These are phyloP conservation scores for Glycine latifolia DNA, from an alignment of 306 rosid genomes.

Conservation along the genomic window DNA sequence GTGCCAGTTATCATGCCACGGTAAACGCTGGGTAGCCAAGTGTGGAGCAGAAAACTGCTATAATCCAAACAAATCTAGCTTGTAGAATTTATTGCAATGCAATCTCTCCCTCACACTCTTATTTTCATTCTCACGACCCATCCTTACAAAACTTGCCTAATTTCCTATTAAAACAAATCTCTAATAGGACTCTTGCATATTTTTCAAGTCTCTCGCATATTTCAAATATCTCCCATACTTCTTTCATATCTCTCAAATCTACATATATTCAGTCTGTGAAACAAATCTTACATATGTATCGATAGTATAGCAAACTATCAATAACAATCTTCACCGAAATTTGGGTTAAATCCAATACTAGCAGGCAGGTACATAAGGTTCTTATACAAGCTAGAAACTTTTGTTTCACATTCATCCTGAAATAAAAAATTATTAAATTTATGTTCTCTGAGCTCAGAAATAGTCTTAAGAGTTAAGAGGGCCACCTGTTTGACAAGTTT, in stretches of 20 bases:
- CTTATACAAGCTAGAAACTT: background rate
- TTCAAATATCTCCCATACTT: background rate
- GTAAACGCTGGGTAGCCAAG: too few relatives aligned
- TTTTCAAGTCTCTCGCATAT: background rate
- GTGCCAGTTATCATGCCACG: too few relatives aligned
- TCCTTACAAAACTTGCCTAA: background rate
- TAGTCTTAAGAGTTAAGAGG: background rate
- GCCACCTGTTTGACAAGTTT: background rate
- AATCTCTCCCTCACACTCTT: background rate
- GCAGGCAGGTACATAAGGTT: background rate
- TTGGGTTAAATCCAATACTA: constrained; percentile 5
- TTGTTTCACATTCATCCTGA: background rate
- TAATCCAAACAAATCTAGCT: background rate
- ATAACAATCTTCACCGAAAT: background rate
- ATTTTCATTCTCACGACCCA: background rate
- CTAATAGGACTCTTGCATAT: background rate
- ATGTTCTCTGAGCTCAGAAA: background rate
- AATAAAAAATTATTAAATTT: background rate
- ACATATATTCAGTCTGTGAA: too few relatives aligned
- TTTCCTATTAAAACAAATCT: background rate
- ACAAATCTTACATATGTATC: too few relatives aligned
- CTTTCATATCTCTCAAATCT: background rate
- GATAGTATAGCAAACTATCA: too few relatives aligned
- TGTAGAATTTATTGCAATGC: background rate
- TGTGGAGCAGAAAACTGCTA: too few relatives aligned